Conservation (phyloP, 345 rosid genomes). For the Eutrema heterophyllum region DNA sequence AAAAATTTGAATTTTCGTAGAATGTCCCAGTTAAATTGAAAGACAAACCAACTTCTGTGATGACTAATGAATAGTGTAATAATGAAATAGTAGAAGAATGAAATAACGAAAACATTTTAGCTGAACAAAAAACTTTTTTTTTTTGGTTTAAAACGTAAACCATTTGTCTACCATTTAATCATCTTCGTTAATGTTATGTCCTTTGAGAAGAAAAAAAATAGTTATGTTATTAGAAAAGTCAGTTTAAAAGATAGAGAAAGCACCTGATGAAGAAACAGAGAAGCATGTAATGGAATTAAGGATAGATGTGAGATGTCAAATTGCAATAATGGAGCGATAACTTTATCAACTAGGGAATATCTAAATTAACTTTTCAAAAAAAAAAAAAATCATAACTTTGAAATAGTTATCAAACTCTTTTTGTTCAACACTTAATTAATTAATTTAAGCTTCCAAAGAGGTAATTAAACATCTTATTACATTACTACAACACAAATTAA, state of each 20-base stretch:
- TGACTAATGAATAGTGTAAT: neutral
- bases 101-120: too few relatives aligned
- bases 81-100: neutral
- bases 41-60: neutral
- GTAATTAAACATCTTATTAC: too few relatives aligned
- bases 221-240: neutral
- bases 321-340: slow-evolving; percentile 26
- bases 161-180: neutral
- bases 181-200: neutral
- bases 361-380: neutral
- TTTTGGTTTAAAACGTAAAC: neutral
- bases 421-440: neutral
- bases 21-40: neutral
- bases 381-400: slow-evolving; percentile 1
- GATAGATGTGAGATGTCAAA: slow-evolving; percentile 29
- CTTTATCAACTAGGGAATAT: slow-evolving; percentile 3
- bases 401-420: slow-evolving; percentile 8
- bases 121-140: too few relatives aligned
- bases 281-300: slow-evolving; percentile 1
- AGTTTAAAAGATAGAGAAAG: neutral
- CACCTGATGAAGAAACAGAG: slow-evolving; percentile 13
- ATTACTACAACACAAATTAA: too few relatives aligned
- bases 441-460: too few relatives aligned
- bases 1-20: neutral
- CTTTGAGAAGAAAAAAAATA: too few relatives aligned